Base-by-base conservation (phyloP, 306 rosid genomes). In the Pyrus bretschneideri region DNA sequence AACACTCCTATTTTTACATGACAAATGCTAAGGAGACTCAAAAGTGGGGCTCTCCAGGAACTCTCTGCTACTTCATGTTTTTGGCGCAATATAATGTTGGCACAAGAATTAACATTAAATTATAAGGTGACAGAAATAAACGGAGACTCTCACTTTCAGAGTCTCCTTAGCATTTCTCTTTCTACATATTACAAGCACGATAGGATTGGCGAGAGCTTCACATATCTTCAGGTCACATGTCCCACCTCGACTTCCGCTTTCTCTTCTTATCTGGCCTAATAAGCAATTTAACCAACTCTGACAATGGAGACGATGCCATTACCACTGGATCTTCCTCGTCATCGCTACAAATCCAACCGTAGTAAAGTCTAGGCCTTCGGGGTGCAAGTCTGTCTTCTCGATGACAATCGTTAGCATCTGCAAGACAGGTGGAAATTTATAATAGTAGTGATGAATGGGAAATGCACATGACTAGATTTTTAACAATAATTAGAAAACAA, bases 201-300 rank as follows among this genome's bases (percentile, higher is more conserved):
- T 6, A 42, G 14, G 40, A 70, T 51, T 51, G 55, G 55, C 55
- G 7, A 62, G 60, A 70, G 70, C 58, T 71, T 77, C 49, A 81
- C 72, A 66, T 9, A 27, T 68, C 79, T 60, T 71, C 74, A 71
- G 88, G 85, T 80, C 76, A 78, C 79, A 75, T 83, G 81, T 86
- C 93, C 91, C 95, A 89, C 78, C 87, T 74, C 45, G 76, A 79
- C 87, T 74, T 82, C 66, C 89, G 85, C 81, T 78, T 81, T 72
- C 57, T 82, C 68, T 18, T 44, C 19, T 14, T 65, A 57, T 6
- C 74, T 40, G 44, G 40, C 38, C 35, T 74, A 19, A n/a, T 27
- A 38, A 85, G 61, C 70, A 87, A 29, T 66, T 74, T 76, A 31
- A 49, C 68, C 9, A 81, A 13, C 52, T 81, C 83, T 40, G 84